Evolutionary conservation across 306 rosid species (phyloP).

Genomic region (Begonia masoniana): DNA sequence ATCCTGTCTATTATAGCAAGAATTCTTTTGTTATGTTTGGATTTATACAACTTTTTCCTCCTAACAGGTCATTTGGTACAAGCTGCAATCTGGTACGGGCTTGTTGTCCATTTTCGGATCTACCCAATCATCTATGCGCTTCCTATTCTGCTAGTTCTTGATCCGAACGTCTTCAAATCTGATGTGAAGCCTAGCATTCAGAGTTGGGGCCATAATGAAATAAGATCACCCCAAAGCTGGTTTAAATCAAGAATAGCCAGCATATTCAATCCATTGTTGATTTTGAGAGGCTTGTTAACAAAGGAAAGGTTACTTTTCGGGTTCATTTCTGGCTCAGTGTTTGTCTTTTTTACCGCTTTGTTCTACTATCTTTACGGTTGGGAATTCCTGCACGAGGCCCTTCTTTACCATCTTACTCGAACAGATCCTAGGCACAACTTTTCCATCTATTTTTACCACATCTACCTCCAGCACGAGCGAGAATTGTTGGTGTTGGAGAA

Average conservation of each 20-base stretch:
- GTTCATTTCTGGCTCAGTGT: constrained; percentile 49
- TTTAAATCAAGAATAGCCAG: constrained; percentile 10
- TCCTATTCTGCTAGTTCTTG: constrained; percentile 70
- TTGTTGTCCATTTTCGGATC: constrained; percentile 82
- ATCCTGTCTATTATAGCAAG: no score
- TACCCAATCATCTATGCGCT: constrained; percentile 78
- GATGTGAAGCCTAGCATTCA: constrained; percentile 50
- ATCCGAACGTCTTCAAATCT: constrained; percentile 48
- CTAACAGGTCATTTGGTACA: constrained; percentile 61
- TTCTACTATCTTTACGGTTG: constrained; percentile 67
- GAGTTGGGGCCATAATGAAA: constrained; percentile 37
- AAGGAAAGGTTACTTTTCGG: constrained; percentile 63
- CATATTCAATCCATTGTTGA: constrained; percentile 20
- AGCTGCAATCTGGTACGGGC: constrained; percentile 96
- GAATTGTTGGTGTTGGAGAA: constrained; percentile 51
- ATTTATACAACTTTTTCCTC: constrained; percentile 9
- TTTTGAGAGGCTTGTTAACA: constrained; percentile 37
- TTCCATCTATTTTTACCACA: constrained; percentile 76
- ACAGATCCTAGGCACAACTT: constrained; percentile 94
- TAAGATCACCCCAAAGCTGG: constrained; percentile 21
- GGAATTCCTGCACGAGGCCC: constrained; percentile 74
- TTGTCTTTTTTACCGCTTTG: constrained; percentile 50
- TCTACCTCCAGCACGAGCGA: constrained; percentile 64
- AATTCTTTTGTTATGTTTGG: no score
- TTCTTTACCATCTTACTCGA: constrained; percentile 82